Percentiles rank a stretch among this genome's conserved stretches.
These are phyloP conservation scores for Eucalyptus lansdowneana DNA, from an alignment of 345 rosid species.

Conservation along the genomic window DNA sequence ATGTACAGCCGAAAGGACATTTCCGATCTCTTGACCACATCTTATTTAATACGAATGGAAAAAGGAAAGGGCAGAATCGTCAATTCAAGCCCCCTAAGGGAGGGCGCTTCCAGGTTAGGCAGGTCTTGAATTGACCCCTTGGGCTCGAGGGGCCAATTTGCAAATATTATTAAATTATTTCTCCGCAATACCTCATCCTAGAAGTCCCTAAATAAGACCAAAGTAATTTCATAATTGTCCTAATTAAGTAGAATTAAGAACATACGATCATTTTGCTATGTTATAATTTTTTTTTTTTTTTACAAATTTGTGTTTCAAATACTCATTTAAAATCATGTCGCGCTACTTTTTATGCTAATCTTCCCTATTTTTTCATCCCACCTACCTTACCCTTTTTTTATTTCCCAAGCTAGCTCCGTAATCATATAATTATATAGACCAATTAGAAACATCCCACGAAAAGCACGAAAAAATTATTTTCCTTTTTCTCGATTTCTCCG, in stretches of 20 bases:
- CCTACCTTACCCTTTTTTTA: not conserved
- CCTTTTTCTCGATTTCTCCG: not conserved
- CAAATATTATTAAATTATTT: not conserved
- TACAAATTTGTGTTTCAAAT: not conserved
- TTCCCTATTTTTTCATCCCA: not conserved
- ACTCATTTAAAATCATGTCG: not conserved
- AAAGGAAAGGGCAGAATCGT: not conserved
- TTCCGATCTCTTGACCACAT: not conserved
- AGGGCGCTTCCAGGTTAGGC: not conserved
- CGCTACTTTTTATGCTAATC: not conserved
- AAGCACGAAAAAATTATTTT: not conserved
- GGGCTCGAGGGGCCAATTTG: not conserved
- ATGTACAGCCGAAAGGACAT: not conserved
- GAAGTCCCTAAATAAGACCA: not conserved
- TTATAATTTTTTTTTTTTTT: not conserved
- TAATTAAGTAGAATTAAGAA: not conserved
- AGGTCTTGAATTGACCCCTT: not conserved
- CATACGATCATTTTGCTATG: not conserved
- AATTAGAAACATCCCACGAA: not conserved
- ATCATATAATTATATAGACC: not conserved
- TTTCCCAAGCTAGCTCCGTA: not conserved
- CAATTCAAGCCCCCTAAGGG: not conserved
- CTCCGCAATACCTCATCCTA: not conserved
- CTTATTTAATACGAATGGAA: not conserved
- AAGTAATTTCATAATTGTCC: not conserved